Percentiles rank a stretch among this genome's conserved stretches.
These are phyloP conservation scores for Candida morakotiae DNA, from an alignment of 805 yeast species.

Conservation along the genomic window DNA sequence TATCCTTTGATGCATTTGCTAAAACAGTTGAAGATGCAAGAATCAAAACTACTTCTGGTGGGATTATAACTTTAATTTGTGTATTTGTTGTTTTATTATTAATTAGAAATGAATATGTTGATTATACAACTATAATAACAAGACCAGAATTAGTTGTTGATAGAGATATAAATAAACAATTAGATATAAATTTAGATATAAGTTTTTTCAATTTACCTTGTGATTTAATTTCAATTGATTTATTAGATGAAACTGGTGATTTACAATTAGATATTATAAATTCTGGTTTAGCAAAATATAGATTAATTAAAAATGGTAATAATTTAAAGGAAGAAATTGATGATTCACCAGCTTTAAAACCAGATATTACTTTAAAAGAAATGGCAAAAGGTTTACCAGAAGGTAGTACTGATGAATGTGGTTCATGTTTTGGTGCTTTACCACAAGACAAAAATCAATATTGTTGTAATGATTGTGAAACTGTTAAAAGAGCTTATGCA, in stretches of 20 bases:
- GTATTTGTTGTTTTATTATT: slow-evolving; percentile 56
- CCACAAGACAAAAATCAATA: slow-evolving; percentile 51
- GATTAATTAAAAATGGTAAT: slow-evolving; percentile 54
- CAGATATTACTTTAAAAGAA: slow-evolving; percentile 22
- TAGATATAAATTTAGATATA: slow-evolving; percentile 78
- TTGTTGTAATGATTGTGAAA: slow-evolving; percentile 84
- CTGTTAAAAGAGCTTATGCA: slow-evolving; percentile 77
- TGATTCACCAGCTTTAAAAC: slow-evolving; percentile 24
- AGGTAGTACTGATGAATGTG: slow-evolving; percentile 52
- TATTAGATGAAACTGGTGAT: slow-evolving; percentile 88
- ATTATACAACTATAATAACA: slow-evolving; percentile 62
- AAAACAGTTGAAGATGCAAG: slow-evolving; percentile 93
- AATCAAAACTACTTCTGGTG: slow-evolving; percentile 86
- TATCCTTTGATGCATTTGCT: slow-evolving; percentile 83
- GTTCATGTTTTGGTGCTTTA: slow-evolving; percentile 84
- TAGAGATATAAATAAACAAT: slow-evolving; percentile 66
- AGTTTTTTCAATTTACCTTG: slow-evolving; percentile 86
- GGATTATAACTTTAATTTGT: slow-evolving; percentile 76
- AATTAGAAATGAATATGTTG: slow-evolving; percentile 69
- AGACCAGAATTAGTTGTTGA: slow-evolving; percentile 89
- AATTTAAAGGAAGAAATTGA: slow-evolving; percentile 18
- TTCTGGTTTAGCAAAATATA: slow-evolving; percentile 66
- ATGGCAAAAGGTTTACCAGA: slow-evolving; percentile 29
- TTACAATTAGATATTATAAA: slow-evolving; percentile 66
- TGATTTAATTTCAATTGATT: slow-evolving; percentile 73